A percentile compares a stretch with the other conserved stretches of the same genome.
These are phyloP conservation scores for Volvox reticuliferus DNA, from an alignment of 139 green algal genomes.

Conservation along the genomic window DNA sequence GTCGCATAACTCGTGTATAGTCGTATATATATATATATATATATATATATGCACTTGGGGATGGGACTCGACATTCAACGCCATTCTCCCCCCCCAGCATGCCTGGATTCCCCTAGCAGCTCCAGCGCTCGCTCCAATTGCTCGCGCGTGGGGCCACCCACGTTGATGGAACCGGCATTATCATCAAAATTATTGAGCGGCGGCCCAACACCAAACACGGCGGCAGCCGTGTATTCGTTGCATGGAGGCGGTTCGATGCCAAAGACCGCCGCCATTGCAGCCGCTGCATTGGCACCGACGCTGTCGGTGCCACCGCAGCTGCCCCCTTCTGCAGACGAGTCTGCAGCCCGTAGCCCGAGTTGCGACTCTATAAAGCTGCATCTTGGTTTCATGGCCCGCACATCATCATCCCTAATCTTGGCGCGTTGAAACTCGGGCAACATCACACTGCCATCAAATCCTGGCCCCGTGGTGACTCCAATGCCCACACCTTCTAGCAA, in stretches of 20 bases:
- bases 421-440: too few species aligned
- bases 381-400: too few species aligned
- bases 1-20: background rate
- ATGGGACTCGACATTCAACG: background rate
- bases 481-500: background rate
- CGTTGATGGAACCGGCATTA: too few species aligned
- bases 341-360: too few species aligned
- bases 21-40: too few species aligned
- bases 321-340: too few species aligned
- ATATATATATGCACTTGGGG: too few species aligned
- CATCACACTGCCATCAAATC: too few species aligned
- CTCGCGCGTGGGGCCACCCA: background rate
- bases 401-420: too few species aligned
- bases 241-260: background rate
- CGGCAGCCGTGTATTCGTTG: background rate
- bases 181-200: background rate
- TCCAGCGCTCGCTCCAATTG: background rate
- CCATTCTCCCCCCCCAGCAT: background rate
- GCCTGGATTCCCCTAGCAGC: conserved; percentile 15
- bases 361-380: too few species aligned
- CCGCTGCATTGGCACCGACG: background rate
- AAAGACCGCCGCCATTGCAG: conserved; percentile 16
- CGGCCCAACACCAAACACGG: background rate
- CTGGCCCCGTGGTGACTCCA: background rate
- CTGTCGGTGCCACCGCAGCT: background rate